phyloP scores from a whole-genome alignment of 169 alveolate genomes.

The Theileria sp. region DNA sequence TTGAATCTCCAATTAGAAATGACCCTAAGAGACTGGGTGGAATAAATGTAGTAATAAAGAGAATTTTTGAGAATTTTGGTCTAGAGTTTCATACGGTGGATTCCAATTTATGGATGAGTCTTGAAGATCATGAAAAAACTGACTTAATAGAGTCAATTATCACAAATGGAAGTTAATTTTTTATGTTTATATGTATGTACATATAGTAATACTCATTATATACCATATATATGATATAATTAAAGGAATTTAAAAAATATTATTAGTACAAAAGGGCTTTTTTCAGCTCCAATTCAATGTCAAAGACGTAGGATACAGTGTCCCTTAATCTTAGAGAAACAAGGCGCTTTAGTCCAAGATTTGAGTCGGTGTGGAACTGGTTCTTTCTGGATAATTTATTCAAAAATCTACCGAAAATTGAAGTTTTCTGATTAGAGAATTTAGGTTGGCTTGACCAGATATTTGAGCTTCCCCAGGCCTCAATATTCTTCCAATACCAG shows the following conservation, averaged over 20 bases:
- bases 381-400: not conserved
- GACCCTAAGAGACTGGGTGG: not conserved
- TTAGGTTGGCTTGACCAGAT: constrained; percentile 41
- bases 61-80: constrained; percentile 23
- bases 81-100: constrained; percentile 2
- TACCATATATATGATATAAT: too few species aligned
- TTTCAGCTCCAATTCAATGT: constrained; percentile 51
- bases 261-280: constrained; percentile 22
- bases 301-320: constrained; percentile 44
- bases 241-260: not conserved
- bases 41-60: constrained; percentile 9
- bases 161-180: not conserved
- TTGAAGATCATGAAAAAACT: not conserved
- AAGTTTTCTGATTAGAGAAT: not conserved
- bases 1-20: constrained; percentile 5
- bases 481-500: constrained; percentile 56
- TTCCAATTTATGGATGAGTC: constrained; percentile 5
- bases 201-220: not conserved
- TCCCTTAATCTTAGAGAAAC: constrained; percentile 61
- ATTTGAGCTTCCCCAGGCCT: constrained; percentile 57
- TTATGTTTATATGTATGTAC: not conserved
- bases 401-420: not conserved
- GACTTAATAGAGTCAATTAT: constrained; percentile 11
- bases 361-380: constrained; percentile 29
- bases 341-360: constrained; percentile 50